A percentile compares a stretch with the other conserved stretches of the same genome.
Conservation (phyloP, 106 monocot genomes). For the Cymbidium sinense region DNA sequence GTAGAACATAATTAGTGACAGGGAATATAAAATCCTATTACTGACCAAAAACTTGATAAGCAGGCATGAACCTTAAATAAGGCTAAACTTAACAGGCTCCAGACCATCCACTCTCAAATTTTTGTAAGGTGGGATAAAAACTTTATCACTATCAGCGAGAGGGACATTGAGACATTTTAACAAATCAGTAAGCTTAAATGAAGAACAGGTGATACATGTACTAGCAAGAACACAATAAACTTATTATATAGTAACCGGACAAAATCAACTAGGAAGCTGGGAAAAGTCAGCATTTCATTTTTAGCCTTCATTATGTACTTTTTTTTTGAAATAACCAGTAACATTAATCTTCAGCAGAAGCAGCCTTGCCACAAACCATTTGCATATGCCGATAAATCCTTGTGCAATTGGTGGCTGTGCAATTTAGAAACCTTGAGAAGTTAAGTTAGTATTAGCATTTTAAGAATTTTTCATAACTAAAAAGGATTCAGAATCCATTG, state of each 20-base stretch:
- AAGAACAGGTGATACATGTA: neutral
- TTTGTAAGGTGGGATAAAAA: neutral
- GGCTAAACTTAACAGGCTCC: neutral
- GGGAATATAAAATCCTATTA: neutral
- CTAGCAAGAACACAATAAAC: neutral
- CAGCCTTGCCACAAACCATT: no score
- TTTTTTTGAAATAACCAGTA: neutral
- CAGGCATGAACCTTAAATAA: neutral
- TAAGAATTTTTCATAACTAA: neutral
- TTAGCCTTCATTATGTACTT: neutral
- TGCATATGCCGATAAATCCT: neutral
- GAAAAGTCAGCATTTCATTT: neutral
- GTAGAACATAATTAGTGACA: neutral
- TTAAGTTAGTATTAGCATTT: neutral
- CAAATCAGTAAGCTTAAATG: neutral
- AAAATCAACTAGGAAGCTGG: neutral
- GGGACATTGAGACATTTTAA: neutral
- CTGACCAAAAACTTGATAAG: neutral
- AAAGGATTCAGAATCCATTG: neutral
- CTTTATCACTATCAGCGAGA: neutral
- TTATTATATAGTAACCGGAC: neutral
- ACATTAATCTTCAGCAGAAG: neutral
- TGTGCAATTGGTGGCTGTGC: neutral
- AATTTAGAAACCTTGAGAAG: neutral
- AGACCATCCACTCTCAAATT: neutral